Conservation (phyloP, 805 yeast species). For the Cephaloascus albidus region DNA sequence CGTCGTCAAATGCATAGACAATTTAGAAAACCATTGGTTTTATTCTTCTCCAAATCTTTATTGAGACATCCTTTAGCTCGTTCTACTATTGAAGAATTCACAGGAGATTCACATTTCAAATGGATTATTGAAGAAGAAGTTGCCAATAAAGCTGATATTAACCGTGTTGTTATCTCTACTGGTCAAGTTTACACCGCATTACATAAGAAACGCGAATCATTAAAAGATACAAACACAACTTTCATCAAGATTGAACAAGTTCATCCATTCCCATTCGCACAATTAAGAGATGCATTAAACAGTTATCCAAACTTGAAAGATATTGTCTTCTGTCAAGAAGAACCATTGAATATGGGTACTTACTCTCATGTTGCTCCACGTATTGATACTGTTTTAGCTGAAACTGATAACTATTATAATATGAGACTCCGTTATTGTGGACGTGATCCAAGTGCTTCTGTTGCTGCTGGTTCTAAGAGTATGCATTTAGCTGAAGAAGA, state of each 20-base stretch:
- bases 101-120: slow-evolving; percentile 85
- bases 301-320: slow-evolving; percentile 78
- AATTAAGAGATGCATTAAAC: slow-evolving; percentile 75
- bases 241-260: slow-evolving; percentile 85
- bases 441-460: slow-evolving; percentile 96
- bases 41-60: slow-evolving; percentile 87
- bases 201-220: slow-evolving; percentile 75
- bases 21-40: slow-evolving; percentile 84
- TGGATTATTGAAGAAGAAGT: slow-evolving; percentile 93
- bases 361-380: slow-evolving; percentile 81
- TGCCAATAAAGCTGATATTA: slow-evolving; percentile 71
- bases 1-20: slow-evolving; percentile 99
- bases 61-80: slow-evolving; percentile 97
- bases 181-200: slow-evolving; percentile 96
- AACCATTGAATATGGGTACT: slow-evolving; percentile 95
- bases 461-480: slow-evolving; percentile 94
- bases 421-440: slow-evolving; percentile 77
- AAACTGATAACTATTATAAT: slow-evolving; percentile 61
- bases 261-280: slow-evolving; percentile 98
- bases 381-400: slow-evolving; percentile 62
- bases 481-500: slow-evolving; percentile 86
- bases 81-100: slow-evolving; percentile 74
- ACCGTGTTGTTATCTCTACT: slow-evolving; percentile 72
- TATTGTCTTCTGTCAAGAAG: slow-evolving; percentile 96
- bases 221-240: slow-evolving; percentile 78